Evolutionary conservation across 495 filamentous ascomycete species (phyloP).

Genomic region (Pyrenula massariospora): DNA sequence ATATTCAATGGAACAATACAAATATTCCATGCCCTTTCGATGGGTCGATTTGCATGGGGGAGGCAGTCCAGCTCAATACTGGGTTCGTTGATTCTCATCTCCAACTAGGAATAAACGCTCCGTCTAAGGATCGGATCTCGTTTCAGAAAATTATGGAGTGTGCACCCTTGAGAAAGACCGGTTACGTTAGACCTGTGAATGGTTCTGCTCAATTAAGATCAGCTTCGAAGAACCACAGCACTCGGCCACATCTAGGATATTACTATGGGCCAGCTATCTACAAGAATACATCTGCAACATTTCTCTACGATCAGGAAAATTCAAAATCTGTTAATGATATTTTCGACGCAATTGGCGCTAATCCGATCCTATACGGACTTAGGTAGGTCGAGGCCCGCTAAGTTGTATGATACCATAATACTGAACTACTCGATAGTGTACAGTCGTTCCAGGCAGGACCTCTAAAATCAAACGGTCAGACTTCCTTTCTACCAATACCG

Average conservation of each 20-base stretch:
- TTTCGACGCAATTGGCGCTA: background rate
- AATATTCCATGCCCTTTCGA: background rate
- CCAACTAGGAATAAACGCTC: conserved; percentile 9
- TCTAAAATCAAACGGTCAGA: background rate
- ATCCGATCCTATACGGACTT: background rate
- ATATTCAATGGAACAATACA: background rate
- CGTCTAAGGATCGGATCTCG: conserved; percentile 2
- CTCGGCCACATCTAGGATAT: background rate
- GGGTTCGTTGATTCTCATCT: conserved; percentile 6
- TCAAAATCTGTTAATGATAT: background rate
- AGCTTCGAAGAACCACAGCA: background rate
- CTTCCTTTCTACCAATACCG: background rate
- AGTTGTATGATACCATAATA: background rate
- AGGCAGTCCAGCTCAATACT: conserved; percentile 6
- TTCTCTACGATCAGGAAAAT: background rate
- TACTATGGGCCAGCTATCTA: background rate
- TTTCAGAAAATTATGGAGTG: conserved; percentile 1
- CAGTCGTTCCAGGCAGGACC: background rate
- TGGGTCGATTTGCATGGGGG: background rate
- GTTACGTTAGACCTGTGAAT: background rate
- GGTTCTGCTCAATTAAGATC: background rate
- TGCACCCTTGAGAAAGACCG: background rate
- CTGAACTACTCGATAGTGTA: background rate
- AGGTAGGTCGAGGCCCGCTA: background rate
- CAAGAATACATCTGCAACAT: background rate